These are phyloP conservation scores for Colletotrichum siamense DNA, from an alignment of 2,329 filamentous ascomycete species.

Conservation along the genomic window DNA sequence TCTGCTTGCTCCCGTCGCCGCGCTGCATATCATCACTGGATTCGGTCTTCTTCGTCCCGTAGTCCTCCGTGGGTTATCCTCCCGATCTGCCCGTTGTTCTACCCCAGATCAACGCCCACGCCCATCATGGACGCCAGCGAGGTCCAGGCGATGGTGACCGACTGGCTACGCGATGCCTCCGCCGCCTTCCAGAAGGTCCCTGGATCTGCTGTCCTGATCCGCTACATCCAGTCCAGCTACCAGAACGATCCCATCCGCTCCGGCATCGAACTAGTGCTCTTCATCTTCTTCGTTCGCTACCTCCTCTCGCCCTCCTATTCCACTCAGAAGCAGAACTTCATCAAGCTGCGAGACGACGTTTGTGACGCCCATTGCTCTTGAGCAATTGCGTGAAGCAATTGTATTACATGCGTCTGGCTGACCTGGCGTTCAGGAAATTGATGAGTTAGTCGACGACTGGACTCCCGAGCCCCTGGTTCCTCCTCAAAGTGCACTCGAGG, in stretches of 20 bases:
- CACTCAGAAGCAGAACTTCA: slow-evolving; percentile 87
- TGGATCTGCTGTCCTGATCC: slow-evolving; percentile 90
- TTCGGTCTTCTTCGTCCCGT: neutral
- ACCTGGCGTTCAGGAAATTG: slow-evolving; percentile 71
- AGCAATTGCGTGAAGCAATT: neutral
- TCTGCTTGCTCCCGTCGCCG: neutral
- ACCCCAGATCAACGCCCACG: neutral
- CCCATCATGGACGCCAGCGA: slow-evolving; percentile 67
- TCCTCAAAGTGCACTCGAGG: slow-evolving; percentile 75
- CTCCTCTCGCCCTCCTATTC: slow-evolving; percentile 91
- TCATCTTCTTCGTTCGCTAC: slow-evolving; percentile 95
- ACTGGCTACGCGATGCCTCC: slow-evolving; percentile 57
- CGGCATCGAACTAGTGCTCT: slow-evolving; percentile 89
- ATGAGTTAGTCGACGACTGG: slow-evolving; percentile 97
- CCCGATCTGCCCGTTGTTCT: neutral
- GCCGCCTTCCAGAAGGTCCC: slow-evolving; percentile 87
- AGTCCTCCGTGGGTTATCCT: neutral
- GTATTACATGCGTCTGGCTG: neutral
- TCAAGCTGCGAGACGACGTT: slow-evolving; percentile 83
- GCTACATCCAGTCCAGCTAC: slow-evolving; percentile 97
- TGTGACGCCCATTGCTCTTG: slow-evolving; percentile 3
- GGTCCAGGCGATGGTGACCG: slow-evolving; percentile 58
- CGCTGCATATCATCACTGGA: neutral
- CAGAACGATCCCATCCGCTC: slow-evolving; percentile 96
- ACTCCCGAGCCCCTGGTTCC: slow-evolving; percentile 89